Evolutionary conservation across 192 early-diverging fungal species (phyloP).

Genomic region (Coemansia sp.): DNA sequence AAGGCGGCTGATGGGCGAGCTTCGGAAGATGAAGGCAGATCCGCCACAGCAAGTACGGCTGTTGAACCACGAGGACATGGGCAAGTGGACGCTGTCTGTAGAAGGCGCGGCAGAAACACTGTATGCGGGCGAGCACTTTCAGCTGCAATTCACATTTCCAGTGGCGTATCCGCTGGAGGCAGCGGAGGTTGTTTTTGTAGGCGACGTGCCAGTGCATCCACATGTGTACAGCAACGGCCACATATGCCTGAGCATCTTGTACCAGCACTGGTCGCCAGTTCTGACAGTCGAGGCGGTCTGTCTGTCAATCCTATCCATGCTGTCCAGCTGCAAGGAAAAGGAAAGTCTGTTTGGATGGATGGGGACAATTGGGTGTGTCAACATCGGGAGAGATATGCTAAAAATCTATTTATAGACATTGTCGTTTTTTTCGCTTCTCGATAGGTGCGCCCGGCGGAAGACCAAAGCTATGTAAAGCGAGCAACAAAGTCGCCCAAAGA

Average conservation of each 20-base stretch:
- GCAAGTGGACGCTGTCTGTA: constrained; percentile 62
- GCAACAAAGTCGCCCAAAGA: constrained; percentile 30
- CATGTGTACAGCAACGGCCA: constrained; percentile 91
- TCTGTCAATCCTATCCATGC: constrained; percentile 88
- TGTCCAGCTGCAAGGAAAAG: constrained; percentile 81
- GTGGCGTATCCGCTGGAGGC: constrained; percentile 71
- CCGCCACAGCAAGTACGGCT: constrained; percentile 17
- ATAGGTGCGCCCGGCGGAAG: constrained; percentile 23
- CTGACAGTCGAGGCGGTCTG: constrained; percentile 85
- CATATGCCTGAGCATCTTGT: constrained; percentile 94
- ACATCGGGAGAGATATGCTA: neutral
- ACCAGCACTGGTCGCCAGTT: constrained; percentile 92
- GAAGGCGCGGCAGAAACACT: constrained; percentile 66
- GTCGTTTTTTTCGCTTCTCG: neutral
- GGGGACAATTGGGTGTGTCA: neutral
- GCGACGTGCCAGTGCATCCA: constrained; percentile 66
- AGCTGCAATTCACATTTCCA: constrained; percentile 65
- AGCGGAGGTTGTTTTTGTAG: constrained; percentile 68
- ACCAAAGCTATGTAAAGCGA: constrained; percentile 14
- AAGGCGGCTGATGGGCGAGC: constrained; percentile 39
- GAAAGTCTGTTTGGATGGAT: constrained; percentile 45
- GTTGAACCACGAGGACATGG: constrained; percentile 9
- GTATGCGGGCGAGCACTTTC: constrained; percentile 57
- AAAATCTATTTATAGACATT: neutral
- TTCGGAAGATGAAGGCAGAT: constrained; percentile 12